Conservation (phyloP, 2,329 filamentous ascomycete species). For the Penicillium sp. region DNA sequence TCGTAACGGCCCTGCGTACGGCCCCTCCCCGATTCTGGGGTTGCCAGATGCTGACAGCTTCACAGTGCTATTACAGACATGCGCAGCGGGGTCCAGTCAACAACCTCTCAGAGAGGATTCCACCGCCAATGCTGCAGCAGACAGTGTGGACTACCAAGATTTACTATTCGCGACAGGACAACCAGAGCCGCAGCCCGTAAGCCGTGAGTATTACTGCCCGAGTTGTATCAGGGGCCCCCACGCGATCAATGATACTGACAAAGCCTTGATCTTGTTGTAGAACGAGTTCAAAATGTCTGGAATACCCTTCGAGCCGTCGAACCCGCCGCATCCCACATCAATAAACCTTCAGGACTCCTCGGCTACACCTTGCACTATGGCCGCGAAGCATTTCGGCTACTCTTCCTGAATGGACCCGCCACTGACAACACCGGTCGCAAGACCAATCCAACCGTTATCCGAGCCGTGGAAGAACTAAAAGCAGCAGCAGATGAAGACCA, state of each 20-base stretch:
- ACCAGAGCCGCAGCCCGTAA: slow-evolving; percentile 22
- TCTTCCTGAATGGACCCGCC: slow-evolving; percentile 64
- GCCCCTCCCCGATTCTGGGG: slow-evolving; percentile 3
- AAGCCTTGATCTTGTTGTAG: slow-evolving; percentile 15
- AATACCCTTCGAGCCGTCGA: slow-evolving; percentile 30
- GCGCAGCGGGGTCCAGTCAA: slow-evolving; percentile 27
- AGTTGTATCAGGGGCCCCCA: slow-evolving; percentile 6
- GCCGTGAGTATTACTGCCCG: slow-evolving; percentile 25
- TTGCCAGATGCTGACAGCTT: slow-evolving; percentile 22
- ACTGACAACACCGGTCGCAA: slow-evolving; percentile 43
- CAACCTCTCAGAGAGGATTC: slow-evolving; percentile 16
- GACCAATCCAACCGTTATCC: slow-evolving; percentile 46
- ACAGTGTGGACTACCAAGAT: slow-evolving; percentile 17
- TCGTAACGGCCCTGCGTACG: slow-evolving; percentile 39
- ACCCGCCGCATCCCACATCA: slow-evolving; percentile 21
- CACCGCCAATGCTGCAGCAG: slow-evolving; percentile 14
- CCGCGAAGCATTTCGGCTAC: slow-evolving; percentile 59
- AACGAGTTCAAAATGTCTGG: slow-evolving; percentile 34
- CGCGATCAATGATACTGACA: slow-evolving; percentile 9
- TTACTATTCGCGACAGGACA: slow-evolving; percentile 23
- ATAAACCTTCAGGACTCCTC: slow-evolving; percentile 58
- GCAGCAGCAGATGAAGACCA: slow-evolving; percentile 55
- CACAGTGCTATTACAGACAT: slow-evolving; percentile 33
- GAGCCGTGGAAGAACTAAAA: slow-evolving; percentile 59
- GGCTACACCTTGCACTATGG: slow-evolving; percentile 60